Evolutionary conservation across 1,139 yeast species (phyloP).

Genomic region (Geotrichum restrictum): DNA sequence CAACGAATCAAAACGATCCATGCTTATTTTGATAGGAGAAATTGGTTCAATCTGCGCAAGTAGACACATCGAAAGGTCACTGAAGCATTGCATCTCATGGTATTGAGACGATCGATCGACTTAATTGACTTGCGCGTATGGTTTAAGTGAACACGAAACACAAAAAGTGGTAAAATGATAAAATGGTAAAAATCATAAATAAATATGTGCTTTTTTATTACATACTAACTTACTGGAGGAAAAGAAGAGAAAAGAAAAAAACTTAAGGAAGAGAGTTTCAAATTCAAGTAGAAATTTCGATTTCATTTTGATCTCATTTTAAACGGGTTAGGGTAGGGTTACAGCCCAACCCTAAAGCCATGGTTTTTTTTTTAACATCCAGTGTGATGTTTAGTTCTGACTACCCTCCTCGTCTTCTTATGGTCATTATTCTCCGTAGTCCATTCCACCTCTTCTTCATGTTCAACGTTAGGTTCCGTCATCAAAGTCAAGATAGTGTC

Average conservation of each 20-base stretch:
- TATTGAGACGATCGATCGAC: conserved; percentile 15
- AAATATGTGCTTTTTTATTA: not conserved
- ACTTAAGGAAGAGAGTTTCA: not conserved
- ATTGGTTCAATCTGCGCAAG: conserved; percentile 20
- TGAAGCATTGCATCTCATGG: conserved; percentile 8
- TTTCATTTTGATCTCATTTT: not conserved
- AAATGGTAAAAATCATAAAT: not conserved
- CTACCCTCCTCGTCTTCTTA: conserved; percentile 3
- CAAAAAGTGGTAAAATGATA: not conserved
- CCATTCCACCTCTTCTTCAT: conserved; percentile 19
- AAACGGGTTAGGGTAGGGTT: not conserved
- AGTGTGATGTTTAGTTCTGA: conserved; percentile 9
- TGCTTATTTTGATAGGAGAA: not conserved
- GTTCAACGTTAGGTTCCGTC: conserved; percentile 15
- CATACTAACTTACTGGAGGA: not conserved
- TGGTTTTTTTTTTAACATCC: conserved; percentile 6
- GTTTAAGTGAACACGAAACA: not conserved
- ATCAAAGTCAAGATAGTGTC: conserved; percentile 17
- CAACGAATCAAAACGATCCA: too few species aligned
- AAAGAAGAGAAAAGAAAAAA: not conserved
- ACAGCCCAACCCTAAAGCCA: not conserved
- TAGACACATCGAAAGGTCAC: conserved; percentile 22
- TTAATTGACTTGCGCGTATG: conserved; percentile 18
- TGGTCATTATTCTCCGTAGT: not conserved
- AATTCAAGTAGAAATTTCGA: not conserved